A percentile compares a stretch with the other conserved stretches of the same genome.
Conservation (phyloP, 1,139 yeast species). For the Protomyces inouyei region DNA sequence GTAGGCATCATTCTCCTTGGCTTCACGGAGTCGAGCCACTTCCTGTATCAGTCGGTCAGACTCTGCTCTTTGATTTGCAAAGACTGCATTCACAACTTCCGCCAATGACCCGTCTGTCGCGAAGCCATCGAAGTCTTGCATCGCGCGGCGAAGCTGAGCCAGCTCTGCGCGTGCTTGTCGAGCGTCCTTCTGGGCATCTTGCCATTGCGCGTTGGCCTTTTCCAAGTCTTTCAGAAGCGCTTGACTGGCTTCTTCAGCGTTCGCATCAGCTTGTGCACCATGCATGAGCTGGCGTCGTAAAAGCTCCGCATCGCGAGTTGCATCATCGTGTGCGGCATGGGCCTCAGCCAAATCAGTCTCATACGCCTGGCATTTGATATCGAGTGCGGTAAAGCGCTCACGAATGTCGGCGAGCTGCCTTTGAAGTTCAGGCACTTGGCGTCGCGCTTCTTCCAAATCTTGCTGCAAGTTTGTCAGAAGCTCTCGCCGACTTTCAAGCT, state of each 20-base stretch:
- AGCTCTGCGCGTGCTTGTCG: not conserved
- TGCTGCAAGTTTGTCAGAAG: not conserved
- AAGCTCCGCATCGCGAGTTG: not conserved
- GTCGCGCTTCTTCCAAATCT: conserved; percentile 6
- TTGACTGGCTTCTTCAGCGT: not conserved
- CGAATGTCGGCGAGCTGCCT: not conserved
- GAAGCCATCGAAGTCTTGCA: not conserved
- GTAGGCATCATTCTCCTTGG: not conserved
- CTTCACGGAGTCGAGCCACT: not conserved
- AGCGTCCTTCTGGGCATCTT: not conserved
- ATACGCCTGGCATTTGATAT: not conserved
- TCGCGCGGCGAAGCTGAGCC: not conserved
- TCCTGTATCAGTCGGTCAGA: not conserved
- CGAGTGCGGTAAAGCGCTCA: not conserved
- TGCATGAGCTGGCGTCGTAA: not conserved
- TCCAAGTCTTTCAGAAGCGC: not conserved
- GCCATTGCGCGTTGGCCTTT: not conserved
- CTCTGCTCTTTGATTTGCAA: not conserved
- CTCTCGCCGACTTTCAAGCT: conserved; percentile 4
- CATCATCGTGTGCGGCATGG: not conserved
- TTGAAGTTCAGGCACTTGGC: not conserved
- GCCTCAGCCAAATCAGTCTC: not conserved
- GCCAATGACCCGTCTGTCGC: not conserved
- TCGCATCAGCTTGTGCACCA: not conserved
- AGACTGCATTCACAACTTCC: not conserved